Conservation (phyloP, 345 rosid species). For the Boechera divaricarpa region DNA sequence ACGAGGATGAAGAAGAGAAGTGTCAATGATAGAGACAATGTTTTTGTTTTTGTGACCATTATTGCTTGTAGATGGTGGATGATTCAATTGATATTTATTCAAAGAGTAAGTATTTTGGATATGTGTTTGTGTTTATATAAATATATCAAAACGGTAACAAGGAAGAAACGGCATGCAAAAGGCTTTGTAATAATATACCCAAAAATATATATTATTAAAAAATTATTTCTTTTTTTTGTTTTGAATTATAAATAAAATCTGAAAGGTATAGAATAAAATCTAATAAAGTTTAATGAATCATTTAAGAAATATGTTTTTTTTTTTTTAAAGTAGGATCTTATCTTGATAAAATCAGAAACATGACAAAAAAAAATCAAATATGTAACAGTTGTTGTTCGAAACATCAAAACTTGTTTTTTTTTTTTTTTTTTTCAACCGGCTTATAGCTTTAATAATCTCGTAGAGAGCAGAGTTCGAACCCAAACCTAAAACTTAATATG, state of each 20-base stretch:
- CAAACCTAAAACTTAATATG: too few species aligned
- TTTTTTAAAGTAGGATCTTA: neutral
- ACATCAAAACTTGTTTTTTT: neutral
- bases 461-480: too few species aligned
- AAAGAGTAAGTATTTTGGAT: neutral
- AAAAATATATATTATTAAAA: neutral
- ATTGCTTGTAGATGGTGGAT: neutral
- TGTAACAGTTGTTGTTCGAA: neutral
- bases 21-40: conserved; percentile 2
- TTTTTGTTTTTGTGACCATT: conserved; percentile 17
- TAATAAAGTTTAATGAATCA: neutral
- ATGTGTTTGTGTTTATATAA: neutral
- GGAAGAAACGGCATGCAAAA: neutral
- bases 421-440: too few species aligned
- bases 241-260: neutral
- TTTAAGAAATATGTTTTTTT: neutral
- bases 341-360: neutral
- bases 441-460: too few species aligned
- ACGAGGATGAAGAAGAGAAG: conserved; percentile 10
- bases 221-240: neutral
- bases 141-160: neutral
- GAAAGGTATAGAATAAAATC: neutral
- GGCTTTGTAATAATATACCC: neutral
- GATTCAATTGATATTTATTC: neutral
- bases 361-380: too few species aligned